phyloP scores from a whole-genome alignment of 352 stramenopile species.

The Aphanomyces cochlioides region DNA sequence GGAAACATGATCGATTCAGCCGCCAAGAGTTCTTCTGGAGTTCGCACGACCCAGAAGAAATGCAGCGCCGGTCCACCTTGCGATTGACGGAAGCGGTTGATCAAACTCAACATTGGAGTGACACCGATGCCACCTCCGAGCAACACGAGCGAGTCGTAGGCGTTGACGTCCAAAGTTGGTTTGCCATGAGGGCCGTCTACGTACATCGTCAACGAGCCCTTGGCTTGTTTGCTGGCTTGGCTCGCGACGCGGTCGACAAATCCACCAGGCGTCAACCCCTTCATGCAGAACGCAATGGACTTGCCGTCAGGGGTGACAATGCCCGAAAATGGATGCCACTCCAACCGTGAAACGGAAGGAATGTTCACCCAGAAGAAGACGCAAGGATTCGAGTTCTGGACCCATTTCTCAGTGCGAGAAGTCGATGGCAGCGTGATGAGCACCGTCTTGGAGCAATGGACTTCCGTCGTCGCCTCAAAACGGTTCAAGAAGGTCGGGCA shows the following conservation, averaged over 20 bases:
- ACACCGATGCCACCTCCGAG: slow-evolving; percentile 80
- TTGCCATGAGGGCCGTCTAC: slow-evolving; percentile 81
- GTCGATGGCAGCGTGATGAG: slow-evolving; percentile 54
- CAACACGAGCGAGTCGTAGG: slow-evolving; percentile 61
- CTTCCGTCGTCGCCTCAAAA: slow-evolving; percentile 46
- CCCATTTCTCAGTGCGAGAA: slow-evolving; percentile 55
- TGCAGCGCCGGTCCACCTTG: slow-evolving; percentile 81
- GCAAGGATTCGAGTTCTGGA: slow-evolving; percentile 48
- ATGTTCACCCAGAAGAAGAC: slow-evolving; percentile 78
- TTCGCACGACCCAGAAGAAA: slow-evolving; percentile 76
- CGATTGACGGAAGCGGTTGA: slow-evolving; percentile 80
- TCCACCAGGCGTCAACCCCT: slow-evolving; percentile 42
- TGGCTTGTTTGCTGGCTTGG: slow-evolving; percentile 10
- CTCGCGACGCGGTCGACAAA: slow-evolving; percentile 39
- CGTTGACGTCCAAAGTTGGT: slow-evolving; percentile 69
- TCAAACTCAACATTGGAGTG: slow-evolving; percentile 84
- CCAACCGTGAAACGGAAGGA: slow-evolving; percentile 51
- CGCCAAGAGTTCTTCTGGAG: slow-evolving; percentile 72
- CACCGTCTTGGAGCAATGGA: slow-evolving; percentile 42
- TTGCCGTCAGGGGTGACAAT: slow-evolving; percentile 67
- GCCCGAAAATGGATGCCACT: slow-evolving; percentile 82
- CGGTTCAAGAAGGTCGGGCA: slow-evolving; percentile 43
- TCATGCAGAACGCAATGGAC: slow-evolving; percentile 76
- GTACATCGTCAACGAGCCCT: slow-evolving; percentile 47
- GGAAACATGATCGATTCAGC: slow-evolving; percentile 59